A percentile compares a stretch with the other conserved stretches of the same genome.
phyloP scores from a whole-genome alignment of 108 stramenopile species.

The Ochromonas danica region DNA sequence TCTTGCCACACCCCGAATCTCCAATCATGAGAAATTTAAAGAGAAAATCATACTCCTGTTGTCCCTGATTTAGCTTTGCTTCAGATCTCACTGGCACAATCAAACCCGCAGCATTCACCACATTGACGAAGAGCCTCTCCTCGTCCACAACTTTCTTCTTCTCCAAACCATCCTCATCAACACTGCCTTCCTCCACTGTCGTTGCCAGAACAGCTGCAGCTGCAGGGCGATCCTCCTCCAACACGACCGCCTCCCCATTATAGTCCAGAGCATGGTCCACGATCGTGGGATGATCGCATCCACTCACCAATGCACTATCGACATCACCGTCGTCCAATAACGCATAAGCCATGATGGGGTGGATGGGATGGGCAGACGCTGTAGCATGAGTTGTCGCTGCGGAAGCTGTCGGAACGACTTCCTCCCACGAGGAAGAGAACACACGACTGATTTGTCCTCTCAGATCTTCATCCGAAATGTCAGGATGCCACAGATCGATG shows the following conservation, averaged over 20 bases:
- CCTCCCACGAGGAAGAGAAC: slow-evolving; percentile 12
- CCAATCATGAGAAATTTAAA: slow-evolving; percentile 8
- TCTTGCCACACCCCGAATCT: slow-evolving; percentile 12
- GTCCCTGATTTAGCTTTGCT: no score
- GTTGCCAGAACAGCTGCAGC: slow-evolving; percentile 14
- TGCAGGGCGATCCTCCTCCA: no score
- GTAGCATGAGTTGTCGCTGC: slow-evolving; percentile 13
- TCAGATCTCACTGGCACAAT: no score
- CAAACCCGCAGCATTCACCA: no score
- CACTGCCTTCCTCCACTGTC: slow-evolving; percentile 9
- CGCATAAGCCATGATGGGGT: slow-evolving; percentile 13
- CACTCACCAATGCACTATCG: slow-evolving; percentile 14
- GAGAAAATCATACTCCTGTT: no score
- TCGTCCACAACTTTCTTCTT: slow-evolving; percentile 17
- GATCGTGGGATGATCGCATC: slow-evolving; percentile 13
- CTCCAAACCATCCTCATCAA: no score
- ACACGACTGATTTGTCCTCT: no score
- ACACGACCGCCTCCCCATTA: slow-evolving; percentile 4
- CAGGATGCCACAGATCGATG: no score
- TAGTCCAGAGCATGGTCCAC: slow-evolving; percentile 13
- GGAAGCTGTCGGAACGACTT: slow-evolving; percentile 13
- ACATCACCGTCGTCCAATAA: slow-evolving; percentile 15
- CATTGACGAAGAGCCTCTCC: no score
- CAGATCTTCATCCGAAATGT: no score
- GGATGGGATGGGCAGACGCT: slow-evolving; percentile 12